Base-by-base conservation (phyloP, 2,329 filamentous ascomycete species). In the Purpureocillium takamizusanense region DNA sequence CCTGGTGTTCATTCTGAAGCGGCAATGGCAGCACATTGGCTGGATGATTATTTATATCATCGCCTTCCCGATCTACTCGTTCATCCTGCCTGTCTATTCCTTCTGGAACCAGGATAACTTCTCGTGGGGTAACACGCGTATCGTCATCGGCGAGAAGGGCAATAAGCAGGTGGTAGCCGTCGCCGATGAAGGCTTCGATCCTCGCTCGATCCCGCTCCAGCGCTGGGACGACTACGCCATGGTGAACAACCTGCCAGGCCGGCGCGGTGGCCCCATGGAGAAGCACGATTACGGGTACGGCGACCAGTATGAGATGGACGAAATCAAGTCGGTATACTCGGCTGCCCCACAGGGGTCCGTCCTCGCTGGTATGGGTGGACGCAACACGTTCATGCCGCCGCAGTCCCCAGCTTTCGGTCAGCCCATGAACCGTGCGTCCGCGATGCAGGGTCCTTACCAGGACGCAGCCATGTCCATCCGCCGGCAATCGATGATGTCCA, bases 91-190 rank as follows among this genome's bases (percentile, higher is more conserved):
- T 1, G 67, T 98, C 46, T 98, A 97, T 69, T 95, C 90, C 1
- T 98, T 98, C 81, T 98, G 92, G 92, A 94, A 95, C 65, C 89
- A 95, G 62, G 92, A 98, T 63, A 90, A 98, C 66, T 98, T 98
- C 72, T 82, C 82, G 2, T 98, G 92, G 92, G 92, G 92, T 73
- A 97, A 92, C 67, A 98, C 92, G 1, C 88, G 92, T 76, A 80
- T 98, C 47, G 92, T 98, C 49, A 85, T 97, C 48, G 90, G 88
- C 42, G 92, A 98, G 61, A 87, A 90, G 61, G 90, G 89, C 46
- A 77, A 76, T 57, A 95, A 94, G 67, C 80, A 94, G 56, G 70
- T 95, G n/a, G 74, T 98, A 38, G 88, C 88, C 1, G 78, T 89
- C 3, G 84, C 90, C 18, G 80, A 84, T 43, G 87, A 92, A 57